Conservation (phyloP, 129 eudicot genomes). For the Tanacetum coccineum region DNA sequence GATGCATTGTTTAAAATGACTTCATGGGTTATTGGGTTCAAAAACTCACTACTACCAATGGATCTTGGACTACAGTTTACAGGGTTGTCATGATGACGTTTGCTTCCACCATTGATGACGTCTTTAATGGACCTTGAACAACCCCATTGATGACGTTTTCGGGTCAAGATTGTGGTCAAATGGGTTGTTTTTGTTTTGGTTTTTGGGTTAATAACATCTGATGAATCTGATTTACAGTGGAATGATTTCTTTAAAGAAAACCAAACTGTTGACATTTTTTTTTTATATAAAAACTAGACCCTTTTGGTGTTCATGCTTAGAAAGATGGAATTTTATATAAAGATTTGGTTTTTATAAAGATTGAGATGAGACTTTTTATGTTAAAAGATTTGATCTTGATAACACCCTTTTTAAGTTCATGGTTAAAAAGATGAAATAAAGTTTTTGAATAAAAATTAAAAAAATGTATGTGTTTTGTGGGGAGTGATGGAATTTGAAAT, state of each 20-base stretch:
- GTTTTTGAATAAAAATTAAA: too few relatives aligned
- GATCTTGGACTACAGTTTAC: conserved; percentile 90
- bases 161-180: conserved; percentile 58
- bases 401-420: too few relatives aligned
- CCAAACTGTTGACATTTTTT: conserved; percentile 70
- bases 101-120: conserved; percentile 85
- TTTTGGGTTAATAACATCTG: conserved; percentile 76
- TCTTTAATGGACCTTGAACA: conserved; percentile 94
- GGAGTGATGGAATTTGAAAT: conserved; percentile 19
- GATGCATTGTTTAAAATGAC: conserved; percentile 58
- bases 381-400: too few relatives aligned
- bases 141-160: conserved; percentile 62
- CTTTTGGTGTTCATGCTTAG: conserved; percentile 16
- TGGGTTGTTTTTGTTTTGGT: conserved; percentile 35
- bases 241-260: conserved; percentile 75
- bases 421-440: too few relatives aligned
- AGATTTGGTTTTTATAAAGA: not conserved
- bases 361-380: too few relatives aligned
- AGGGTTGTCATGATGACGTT: conserved; percentile 64
- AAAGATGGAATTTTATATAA: conserved; percentile 2
- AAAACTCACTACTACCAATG: conserved; percentile 81
- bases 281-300: not conserved
- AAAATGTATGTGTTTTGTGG: too few relatives aligned
- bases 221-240: conserved; percentile 82
- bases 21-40: conserved; percentile 78